These are phyloP conservation scores for Avena sativa DNA, from an alignment of 176 grass and related monocot species.

Conservation along the genomic window DNA sequence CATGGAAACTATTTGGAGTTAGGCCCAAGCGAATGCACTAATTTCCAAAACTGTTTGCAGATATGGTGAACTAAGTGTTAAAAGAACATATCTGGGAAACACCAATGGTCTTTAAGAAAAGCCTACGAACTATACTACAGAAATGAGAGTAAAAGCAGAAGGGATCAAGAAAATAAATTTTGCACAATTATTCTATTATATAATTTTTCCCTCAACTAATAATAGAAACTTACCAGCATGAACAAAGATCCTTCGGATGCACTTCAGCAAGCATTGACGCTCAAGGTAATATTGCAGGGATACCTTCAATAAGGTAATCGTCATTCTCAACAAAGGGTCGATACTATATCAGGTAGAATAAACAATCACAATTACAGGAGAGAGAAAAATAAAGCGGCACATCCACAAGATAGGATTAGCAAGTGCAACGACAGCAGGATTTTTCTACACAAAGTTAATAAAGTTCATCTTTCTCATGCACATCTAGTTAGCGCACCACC, in stretches of 20 bases:
- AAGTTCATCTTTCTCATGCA: background rate
- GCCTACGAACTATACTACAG: background rate
- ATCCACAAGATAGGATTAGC: conserved; percentile 29
- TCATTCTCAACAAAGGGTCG: conserved; percentile 28
- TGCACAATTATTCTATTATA: background rate
- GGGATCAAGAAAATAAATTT: background rate
- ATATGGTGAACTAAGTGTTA: background rate
- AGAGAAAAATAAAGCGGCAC: conserved; percentile 26
- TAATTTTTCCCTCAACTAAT: background rate
- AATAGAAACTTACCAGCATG: conserved; percentile 65
- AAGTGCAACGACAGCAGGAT: background rate
- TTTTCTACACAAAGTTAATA: conserved; percentile 8
- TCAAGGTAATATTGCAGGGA: conserved; percentile 86
- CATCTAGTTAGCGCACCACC: background rate
- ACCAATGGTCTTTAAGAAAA: background rate
- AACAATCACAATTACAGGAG: background rate
- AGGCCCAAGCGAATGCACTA: background rate
- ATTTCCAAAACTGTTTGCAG: background rate
- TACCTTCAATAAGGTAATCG: conserved; percentile 55
- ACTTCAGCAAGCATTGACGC: conserved; percentile 96
- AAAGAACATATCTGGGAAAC: background rate
- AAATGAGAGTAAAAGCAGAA: background rate
- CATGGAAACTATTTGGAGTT: background rate
- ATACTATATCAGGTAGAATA: background rate
- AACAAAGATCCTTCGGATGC: conserved; percentile 81